Evolutionary conservation across 2,329 filamentous ascomycete species (phyloP).

Genomic region (Coniella vitis): DNA sequence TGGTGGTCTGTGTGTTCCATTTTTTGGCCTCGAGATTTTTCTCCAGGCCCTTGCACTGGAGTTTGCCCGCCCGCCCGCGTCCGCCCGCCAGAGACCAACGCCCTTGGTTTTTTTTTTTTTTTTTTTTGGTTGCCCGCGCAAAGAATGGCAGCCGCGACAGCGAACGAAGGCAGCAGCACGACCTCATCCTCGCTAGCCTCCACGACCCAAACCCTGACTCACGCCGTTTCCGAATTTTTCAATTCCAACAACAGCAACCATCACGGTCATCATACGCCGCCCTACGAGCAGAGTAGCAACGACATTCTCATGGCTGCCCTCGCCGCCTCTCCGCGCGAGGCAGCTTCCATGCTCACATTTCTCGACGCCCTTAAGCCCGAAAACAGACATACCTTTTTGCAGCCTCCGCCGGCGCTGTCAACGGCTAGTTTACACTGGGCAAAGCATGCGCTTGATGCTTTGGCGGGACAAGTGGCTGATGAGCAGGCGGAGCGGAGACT

Average conservation of each 20-base stretch:
- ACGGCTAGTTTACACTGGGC: conserved; percentile 64
- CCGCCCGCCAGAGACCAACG: no score
- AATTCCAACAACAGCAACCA: not conserved
- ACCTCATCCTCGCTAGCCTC: conserved; percentile 53
- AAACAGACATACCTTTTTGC: conserved; percentile 69
- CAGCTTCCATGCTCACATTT: conserved; percentile 40
- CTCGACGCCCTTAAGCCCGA: conserved; percentile 50
- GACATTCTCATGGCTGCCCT: conserved; percentile 31
- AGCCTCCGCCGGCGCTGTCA: conserved; percentile 60
- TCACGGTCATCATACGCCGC: no score
- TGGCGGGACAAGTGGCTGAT: conserved; percentile 67
- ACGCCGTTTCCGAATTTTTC: conserved; percentile 27
- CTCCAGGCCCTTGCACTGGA: not conserved
- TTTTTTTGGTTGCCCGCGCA: not conserved
- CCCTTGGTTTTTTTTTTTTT: no score
- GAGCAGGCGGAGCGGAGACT: conserved; percentile 59
- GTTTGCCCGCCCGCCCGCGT: no score
- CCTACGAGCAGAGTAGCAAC: conserved; percentile 3
- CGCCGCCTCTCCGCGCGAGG: conserved; percentile 24
- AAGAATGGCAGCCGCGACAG: conserved; percentile 19
- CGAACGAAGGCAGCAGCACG: conserved; percentile 35
- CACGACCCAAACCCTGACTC: conserved; percentile 57
- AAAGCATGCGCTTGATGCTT: conserved; percentile 73
- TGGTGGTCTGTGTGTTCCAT: not conserved
- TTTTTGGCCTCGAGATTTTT: not conserved